Evolutionary conservation across 2,329 filamentous ascomycete genomes (phyloP), one percentile per base, ranked within the genome.

Genomic region (Lecanicillium sp.): DNA sequence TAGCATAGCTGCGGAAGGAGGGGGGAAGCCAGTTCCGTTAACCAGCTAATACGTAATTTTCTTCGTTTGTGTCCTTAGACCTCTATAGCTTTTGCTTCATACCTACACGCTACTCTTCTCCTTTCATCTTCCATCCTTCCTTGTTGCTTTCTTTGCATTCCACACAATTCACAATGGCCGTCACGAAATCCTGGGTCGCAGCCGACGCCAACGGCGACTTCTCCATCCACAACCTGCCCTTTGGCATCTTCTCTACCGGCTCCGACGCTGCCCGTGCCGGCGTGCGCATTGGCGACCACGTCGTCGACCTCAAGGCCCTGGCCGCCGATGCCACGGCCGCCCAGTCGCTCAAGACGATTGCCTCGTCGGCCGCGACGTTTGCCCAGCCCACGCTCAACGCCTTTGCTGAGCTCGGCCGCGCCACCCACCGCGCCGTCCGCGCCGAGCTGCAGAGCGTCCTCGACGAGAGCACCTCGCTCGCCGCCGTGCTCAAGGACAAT

Each of bases 141-240:
- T 25, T 25, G 22, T 25, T 25, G n/a, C 28, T 22, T 17, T 11
- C 7, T 31, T 18, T 29, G 25, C 17, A 29, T 18, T 29, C 14
- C 20, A 30, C 30, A 39, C n/a, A 20, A 28, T 25, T 41, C 39
- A 37, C 34, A 41, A 41, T 41, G 39, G 30, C 34, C 30, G 22
- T 28, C 29, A 32, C 34, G 14, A 40, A 33, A 17, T 29, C 47
- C 3, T 45, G 43, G 43, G 37, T 45, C n/a, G 36, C 43, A 12
- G 40, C 40, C 25, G 44, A 44, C 30, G 40, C 33, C 34, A 31
- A 30, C 32, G 43, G 43, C 37, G 43, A 60, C 49, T 87, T 87
- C 61, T 84, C 81, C 10, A 64, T 87, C 38, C 72, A 76, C 46
- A 87, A 87, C 55, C 79, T 87, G 42, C 83, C 83, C 2, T 87